Evolutionary conservation across 176 grass and related monocot genomes (phyloP).

Genomic region (Tillandsia fasciculata): DNA sequence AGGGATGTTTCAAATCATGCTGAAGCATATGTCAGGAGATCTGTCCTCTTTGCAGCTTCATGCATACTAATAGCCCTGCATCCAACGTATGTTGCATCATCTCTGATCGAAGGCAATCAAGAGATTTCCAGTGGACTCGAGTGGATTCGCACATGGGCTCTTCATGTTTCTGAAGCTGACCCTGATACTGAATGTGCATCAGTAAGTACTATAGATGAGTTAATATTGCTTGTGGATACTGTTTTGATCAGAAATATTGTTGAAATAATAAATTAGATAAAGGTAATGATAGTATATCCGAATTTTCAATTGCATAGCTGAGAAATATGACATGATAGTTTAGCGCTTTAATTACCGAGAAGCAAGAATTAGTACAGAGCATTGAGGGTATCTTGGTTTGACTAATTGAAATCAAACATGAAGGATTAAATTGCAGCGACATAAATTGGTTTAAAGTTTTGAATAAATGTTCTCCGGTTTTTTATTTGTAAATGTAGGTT

Average conservation of each 20-base stretch:
- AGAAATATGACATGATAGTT: neutral
- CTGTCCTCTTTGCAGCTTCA: constrained; percentile 78
- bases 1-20: constrained; percentile 71
- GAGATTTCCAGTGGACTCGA: constrained; percentile 71
- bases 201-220: constrained; percentile 30
- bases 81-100: constrained; percentile 67
- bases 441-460: too few species aligned
- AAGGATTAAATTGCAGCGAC: too few species aligned
- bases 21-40: constrained; percentile 94
- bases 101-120: constrained; percentile 72
- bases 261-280: neutral
- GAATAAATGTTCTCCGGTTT: too few species aligned
- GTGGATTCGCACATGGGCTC: constrained; percentile 82
- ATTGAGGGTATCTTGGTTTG: neutral
- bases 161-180: constrained; percentile 72
- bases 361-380: neutral
- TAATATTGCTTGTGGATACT: constrained; percentile 5
- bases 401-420: too few species aligned
- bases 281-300: neutral
- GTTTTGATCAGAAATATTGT: neutral
- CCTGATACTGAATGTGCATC: constrained; percentile 77
- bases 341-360: neutral
- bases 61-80: constrained; percentile 81
- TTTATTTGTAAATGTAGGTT: too few species aligned
- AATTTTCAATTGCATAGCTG: neutral